Evolutionary conservation across 1,284 basidiomycete species (phyloP).

Genomic region (Spongispora temasekensis): DNA sequence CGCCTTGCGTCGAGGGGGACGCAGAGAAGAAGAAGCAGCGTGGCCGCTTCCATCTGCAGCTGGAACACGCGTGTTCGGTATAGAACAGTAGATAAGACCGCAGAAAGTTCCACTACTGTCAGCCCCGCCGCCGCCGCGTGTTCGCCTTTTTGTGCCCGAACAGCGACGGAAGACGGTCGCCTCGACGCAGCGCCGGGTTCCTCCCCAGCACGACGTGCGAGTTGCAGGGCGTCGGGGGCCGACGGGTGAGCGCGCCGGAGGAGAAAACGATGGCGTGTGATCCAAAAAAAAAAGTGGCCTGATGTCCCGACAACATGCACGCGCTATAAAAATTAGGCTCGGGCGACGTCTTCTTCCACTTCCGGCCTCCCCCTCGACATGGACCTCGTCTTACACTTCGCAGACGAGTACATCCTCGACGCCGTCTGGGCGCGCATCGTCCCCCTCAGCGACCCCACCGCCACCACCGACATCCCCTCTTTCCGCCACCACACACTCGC

Average conservation of each 20-base stretch:
- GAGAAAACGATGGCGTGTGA: conserved; percentile 15
- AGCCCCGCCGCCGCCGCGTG: conserved; percentile 3
- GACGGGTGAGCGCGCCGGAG: not conserved
- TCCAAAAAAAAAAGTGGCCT: conserved; percentile 33
- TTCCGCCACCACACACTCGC: conserved; percentile 19
- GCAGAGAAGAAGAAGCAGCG: conserved; percentile 29
- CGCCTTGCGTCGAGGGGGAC: conserved; percentile 30
- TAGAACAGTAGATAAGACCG: conserved; percentile 21
- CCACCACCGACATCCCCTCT: conserved; percentile 20
- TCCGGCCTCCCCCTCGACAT: conserved; percentile 44
- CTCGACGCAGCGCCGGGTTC: not conserved
- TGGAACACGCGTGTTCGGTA: conserved; percentile 28
- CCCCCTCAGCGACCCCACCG: conserved; percentile 51
- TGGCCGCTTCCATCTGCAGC: conserved; percentile 23
- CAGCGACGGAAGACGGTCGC: not conserved
- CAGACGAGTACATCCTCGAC: conserved; percentile 82
- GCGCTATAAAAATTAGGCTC: conserved; percentile 25
- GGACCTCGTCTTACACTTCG: conserved; percentile 78
- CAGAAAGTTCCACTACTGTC: conserved; percentile 27
- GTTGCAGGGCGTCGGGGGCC: not conserved
- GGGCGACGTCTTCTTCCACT: not conserved
- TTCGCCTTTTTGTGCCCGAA: not conserved
- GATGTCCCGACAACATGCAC: conserved; percentile 18
- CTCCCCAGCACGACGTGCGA: not conserved
- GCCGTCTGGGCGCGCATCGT: conserved; percentile 72